Conservation (phyloP, 2,329 filamentous ascomycete genomes). For the Tolypocladium pustulatum region DNA sequence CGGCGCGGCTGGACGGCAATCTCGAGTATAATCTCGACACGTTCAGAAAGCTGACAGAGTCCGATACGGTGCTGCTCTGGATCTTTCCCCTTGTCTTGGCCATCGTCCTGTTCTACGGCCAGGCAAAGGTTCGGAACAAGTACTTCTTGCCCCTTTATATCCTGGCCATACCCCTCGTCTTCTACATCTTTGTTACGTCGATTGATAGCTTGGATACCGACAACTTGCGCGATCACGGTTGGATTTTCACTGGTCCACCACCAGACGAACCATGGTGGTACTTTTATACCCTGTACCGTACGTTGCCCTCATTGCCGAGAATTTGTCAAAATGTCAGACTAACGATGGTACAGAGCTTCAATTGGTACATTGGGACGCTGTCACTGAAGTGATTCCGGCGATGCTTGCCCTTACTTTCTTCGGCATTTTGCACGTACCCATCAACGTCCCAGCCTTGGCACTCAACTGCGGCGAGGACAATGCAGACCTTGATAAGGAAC, state of each 20-base stretch:
- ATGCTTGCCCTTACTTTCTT: slow-evolving; percentile 98
- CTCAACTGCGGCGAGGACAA: slow-evolving; percentile 89
- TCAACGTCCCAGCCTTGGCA: slow-evolving; percentile 90
- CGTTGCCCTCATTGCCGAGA: slow-evolving; percentile 20
- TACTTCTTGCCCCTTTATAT: slow-evolving; percentile 85
- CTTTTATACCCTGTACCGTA: slow-evolving; percentile 92
- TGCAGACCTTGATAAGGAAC: slow-evolving; percentile 78
- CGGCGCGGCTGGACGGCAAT: slow-evolving; percentile 75
- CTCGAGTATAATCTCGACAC: slow-evolving; percentile 74
- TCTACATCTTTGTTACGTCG: slow-evolving; percentile 66
- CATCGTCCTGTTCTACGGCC: slow-evolving; percentile 63
- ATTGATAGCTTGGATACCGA: slow-evolving; percentile 58
- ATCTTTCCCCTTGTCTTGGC: slow-evolving; percentile 67
- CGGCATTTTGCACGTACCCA: slow-evolving; percentile 90
- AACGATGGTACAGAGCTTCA: slow-evolving; percentile 53
- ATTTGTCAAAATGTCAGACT: not conserved
- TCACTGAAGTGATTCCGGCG: slow-evolving; percentile 76
- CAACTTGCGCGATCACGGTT: slow-evolving; percentile 61
- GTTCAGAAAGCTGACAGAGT: slow-evolving; percentile 59
- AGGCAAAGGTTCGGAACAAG: slow-evolving; percentile 68
- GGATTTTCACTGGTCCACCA: slow-evolving; percentile 84
- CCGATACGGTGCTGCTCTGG: slow-evolving; percentile 75
- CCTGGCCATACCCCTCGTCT: slow-evolving; percentile 61
- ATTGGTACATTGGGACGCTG: slow-evolving; percentile 71
- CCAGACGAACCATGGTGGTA: slow-evolving; percentile 90